Evolutionary conservation across 495 filamentous ascomycete genomes (phyloP).

Genomic region (Tuber microsphaerosporum): DNA sequence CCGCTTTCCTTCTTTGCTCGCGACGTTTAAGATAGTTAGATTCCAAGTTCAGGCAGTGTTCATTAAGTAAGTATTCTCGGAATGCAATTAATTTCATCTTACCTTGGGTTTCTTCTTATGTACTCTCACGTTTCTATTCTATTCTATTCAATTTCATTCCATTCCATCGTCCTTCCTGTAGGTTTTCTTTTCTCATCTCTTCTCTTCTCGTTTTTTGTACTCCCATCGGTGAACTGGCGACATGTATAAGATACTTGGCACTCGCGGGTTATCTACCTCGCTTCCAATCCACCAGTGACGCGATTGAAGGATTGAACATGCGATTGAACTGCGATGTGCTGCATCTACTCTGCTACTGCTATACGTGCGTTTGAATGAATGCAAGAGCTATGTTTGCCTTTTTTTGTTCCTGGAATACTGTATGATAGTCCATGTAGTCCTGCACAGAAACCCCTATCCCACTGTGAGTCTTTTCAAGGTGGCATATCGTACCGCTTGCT

Average conservation of each 20-base stretch:
- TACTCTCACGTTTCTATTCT: too few species aligned
- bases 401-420: neutral
- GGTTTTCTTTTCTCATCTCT: neutral
- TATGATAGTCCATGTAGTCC: neutral
- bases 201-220: neutral
- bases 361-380: neutral
- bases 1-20: neutral
- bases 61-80: neutral
- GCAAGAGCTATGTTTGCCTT: neutral
- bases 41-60: neutral
- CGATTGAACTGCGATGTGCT: neutral
- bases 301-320: neutral
- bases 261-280: neutral
- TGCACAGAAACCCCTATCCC: neutral
- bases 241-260: neutral
- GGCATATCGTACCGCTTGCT: too few species aligned
- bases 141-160: too few species aligned
- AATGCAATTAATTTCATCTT: neutral
- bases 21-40: neutral
- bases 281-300: neutral
- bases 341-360: neutral
- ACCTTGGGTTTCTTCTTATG: neutral
- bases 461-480: neutral
- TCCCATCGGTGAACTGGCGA: neutral
- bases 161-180: neutral